phyloP scores from a whole-genome alignment of 495 filamentous ascomycete genomes.

The Lasiosphaeriaceae sp. region DNA sequence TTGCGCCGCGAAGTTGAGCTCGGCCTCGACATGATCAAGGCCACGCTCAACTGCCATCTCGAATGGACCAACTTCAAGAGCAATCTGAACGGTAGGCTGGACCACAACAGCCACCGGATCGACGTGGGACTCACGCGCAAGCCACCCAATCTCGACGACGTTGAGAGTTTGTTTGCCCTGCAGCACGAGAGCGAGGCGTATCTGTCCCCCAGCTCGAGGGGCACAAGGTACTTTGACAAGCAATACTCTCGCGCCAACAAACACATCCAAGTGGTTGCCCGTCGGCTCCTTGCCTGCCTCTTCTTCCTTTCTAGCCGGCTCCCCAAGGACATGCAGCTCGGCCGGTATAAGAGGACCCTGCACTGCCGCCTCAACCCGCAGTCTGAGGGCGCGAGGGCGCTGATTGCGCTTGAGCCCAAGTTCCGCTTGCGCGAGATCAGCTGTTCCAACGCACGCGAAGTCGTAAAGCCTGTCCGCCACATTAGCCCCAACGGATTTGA shows the following conservation, averaged over 20 bases:
- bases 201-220: background rate
- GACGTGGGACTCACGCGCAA: slow-evolving; percentile 18
- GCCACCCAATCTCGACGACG: slow-evolving; percentile 27
- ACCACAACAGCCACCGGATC: slow-evolving; percentile 17
- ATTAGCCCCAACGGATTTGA: background rate
- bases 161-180: slow-evolving; percentile 9
- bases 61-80: slow-evolving; percentile 11
- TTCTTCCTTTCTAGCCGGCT: slow-evolving; percentile 8
- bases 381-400: slow-evolving; percentile 2
- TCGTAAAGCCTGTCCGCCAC: background rate
- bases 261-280: slow-evolving; percentile 8
- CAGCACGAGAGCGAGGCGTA: background rate
- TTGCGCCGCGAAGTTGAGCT: slow-evolving; percentile 11
- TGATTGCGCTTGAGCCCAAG: slow-evolving; percentile 3
- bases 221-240: slow-evolving; percentile 3
- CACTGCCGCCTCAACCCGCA: slow-evolving; percentile 11
- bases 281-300: slow-evolving; percentile 13
- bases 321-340: background rate
- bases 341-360: slow-evolving; percentile 1
- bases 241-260: background rate
- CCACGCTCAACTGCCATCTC: slow-evolving; percentile 22
- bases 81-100: slow-evolving; percentile 20
- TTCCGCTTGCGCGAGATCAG: slow-evolving; percentile 7
- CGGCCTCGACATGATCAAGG: slow-evolving; percentile 11
- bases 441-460: background rate